These are phyloP conservation scores for Narthecium ossifragum DNA, from an alignment of 106 monocot species.

Conservation along the genomic window DNA sequence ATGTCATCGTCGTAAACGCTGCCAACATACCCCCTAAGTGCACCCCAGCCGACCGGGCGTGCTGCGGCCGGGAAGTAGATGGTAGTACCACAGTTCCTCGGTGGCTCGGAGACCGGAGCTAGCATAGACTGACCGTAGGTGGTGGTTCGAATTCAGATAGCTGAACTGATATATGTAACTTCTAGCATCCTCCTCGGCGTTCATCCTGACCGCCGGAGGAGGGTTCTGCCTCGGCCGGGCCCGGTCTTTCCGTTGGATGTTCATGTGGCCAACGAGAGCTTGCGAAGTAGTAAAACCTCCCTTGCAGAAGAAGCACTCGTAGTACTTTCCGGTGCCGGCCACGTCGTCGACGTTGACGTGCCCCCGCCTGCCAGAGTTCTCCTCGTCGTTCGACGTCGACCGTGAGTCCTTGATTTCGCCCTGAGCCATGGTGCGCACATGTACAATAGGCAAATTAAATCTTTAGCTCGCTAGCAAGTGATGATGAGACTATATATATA, in stretches of 20 bases:
- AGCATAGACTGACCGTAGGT: constrained; percentile 1
- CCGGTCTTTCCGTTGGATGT: constrained; percentile 47
- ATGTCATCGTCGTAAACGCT: not conserved
- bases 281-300: constrained; percentile 62
- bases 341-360: too few species aligned
- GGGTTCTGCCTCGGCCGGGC: constrained; percentile 14
- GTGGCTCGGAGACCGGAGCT: not conserved
- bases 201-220: not conserved
- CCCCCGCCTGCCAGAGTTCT: not conserved
- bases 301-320: constrained; percentile 61
- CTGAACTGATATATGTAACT: not conserved
- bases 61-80: not conserved
- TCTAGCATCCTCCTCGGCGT: not conserved
- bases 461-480: too few species aligned
- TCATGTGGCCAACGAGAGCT: constrained; percentile 70
- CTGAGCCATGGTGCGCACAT: too few species aligned
- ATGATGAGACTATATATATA: too few species aligned
- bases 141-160: not conserved
- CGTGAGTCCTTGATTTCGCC: constrained; percentile 1
- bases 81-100: not conserved
- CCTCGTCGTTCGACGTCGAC: constrained; percentile 2
- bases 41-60: too few species aligned
- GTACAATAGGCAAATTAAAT: too few species aligned
- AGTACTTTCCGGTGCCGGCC: constrained; percentile 6
- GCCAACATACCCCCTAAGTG: too few species aligned